A percentile compares a stretch with the other conserved stretches of the same genome.
Evolutionary conservation across 2,329 filamentous ascomycete species (phyloP).

Genomic region (Berkeleyomyces basicola): DNA sequence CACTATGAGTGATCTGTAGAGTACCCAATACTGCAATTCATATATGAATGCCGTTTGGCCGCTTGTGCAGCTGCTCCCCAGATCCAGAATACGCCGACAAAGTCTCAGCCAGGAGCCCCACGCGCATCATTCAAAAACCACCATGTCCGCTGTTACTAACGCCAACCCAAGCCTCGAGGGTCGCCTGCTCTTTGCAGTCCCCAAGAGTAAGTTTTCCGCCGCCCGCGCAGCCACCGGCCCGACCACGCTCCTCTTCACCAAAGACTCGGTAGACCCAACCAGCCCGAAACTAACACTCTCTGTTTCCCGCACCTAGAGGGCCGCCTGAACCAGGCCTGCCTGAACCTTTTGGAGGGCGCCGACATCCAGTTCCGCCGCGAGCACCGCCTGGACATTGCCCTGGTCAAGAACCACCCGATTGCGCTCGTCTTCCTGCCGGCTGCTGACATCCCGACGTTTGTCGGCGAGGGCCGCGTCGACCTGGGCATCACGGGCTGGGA

Average conservation of each 20-base stretch:
- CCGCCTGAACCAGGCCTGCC: constrained; percentile 68
- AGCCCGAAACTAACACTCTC: constrained; percentile 14
- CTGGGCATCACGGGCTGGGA: constrained; percentile 90
- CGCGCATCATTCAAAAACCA: neutral
- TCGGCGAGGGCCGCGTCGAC: constrained; percentile 85
- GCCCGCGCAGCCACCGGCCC: neutral
- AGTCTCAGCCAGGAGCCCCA: neutral
- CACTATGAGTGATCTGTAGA: too few relatives aligned
- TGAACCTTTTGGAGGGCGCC: constrained; percentile 81
- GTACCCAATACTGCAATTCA: too few relatives aligned
- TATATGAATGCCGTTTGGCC: neutral
- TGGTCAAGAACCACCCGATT: constrained; percentile 92
- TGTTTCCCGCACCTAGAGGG: constrained; percentile 47
- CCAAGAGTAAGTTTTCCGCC: constrained; percentile 59
- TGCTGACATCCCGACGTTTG: constrained; percentile 92
- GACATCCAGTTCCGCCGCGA: constrained; percentile 96
- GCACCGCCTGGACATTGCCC: constrained; percentile 87
- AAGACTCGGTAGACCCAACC: neutral
- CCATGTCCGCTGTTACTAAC: neutral
- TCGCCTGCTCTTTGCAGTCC: constrained; percentile 88
- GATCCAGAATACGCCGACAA: neutral
- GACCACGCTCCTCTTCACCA: neutral
- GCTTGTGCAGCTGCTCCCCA: neutral
- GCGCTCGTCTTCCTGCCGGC: constrained; percentile 94
- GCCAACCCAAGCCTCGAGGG: constrained; percentile 57